These are phyloP conservation scores for Xylaria polymorpha DNA, from an alignment of 2,329 filamentous ascomycete genomes.

Conservation along the genomic window DNA sequence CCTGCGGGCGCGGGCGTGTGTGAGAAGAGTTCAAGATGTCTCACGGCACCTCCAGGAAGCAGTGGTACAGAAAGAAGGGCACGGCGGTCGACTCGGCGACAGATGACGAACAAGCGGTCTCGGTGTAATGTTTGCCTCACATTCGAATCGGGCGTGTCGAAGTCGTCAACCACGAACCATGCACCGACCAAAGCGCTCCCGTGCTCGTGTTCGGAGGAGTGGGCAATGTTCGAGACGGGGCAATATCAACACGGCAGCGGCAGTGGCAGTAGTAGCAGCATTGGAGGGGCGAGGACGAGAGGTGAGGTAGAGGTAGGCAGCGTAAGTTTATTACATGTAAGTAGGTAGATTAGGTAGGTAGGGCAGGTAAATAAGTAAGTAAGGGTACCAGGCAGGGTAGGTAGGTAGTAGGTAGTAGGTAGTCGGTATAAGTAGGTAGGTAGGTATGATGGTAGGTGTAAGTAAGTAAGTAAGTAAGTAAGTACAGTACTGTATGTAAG, in stretches of 20 bases:
- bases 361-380: neutral
- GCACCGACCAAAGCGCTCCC: conserved; percentile 3
- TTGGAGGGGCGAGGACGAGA: conserved; percentile 31
- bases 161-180: neutral
- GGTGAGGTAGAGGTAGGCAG: conserved; percentile 2
- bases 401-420: neutral
- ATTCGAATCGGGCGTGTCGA: conserved; percentile 11
- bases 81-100: conserved; percentile 13
- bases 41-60: conserved; percentile 2
- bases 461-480: conserved; percentile 17
- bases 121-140: conserved; percentile 10
- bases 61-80: neutral
- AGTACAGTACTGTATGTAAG: neutral
- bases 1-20: conserved; percentile 13
- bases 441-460: conserved; percentile 1
- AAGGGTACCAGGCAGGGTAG: conserved; percentile 23
- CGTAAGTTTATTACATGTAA: conserved; percentile 17
- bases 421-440: conserved; percentile 8
- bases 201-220: neutral
- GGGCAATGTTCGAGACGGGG: conserved; percentile 13
- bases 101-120: conserved; percentile 19
- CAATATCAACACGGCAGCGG: conserved; percentile 3
- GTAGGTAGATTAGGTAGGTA: conserved; percentile 22
- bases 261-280: conserved; percentile 1
- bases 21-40: conserved; percentile 8